Conservation (phyloP, 2,329 filamentous ascomycete genomes). For the Aspergillus sp. region DNA sequence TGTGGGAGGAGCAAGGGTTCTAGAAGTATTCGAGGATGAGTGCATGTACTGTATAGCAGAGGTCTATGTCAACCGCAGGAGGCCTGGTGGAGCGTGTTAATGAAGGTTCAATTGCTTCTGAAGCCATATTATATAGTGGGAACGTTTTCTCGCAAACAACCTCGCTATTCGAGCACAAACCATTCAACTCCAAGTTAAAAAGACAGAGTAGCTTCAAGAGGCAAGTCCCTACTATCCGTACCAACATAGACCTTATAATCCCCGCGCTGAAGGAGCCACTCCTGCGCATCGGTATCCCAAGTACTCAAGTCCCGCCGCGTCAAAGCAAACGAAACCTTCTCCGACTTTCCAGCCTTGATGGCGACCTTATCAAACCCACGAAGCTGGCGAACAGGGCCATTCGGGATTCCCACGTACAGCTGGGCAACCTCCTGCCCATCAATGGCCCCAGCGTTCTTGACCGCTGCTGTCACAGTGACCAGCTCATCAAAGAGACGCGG, state of each 20-base stretch:
- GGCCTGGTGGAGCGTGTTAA: too few relatives aligned
- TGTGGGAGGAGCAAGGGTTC: neutral
- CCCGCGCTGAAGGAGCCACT: slow-evolving; percentile 21
- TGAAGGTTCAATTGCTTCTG: too few relatives aligned
- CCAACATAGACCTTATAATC: slow-evolving; percentile 25
- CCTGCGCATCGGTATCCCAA: slow-evolving; percentile 29
- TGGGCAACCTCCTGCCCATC: slow-evolving; percentile 53
- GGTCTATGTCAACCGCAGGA: too few relatives aligned
- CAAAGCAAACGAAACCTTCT: slow-evolving; percentile 45
- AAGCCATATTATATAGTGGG: too few relatives aligned
- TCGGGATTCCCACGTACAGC: slow-evolving; percentile 50
- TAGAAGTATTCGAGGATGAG: too few relatives aligned
- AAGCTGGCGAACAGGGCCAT: slow-evolving; percentile 39
- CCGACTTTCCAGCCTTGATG: slow-evolving; percentile 42
- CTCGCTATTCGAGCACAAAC: too few relatives aligned
- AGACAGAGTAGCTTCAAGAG: neutral
- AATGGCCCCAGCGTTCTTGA: slow-evolving; percentile 51
- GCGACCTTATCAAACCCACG: slow-evolving; percentile 53
- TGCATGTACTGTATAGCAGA: too few relatives aligned
- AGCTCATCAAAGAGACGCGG: slow-evolving; percentile 51
- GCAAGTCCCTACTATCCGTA: slow-evolving; percentile 22
- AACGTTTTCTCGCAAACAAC: rapidly evolving
- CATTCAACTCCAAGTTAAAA: neutral
- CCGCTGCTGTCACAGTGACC: slow-evolving; percentile 45
- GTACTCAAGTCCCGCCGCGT: slow-evolving; percentile 30